Percentiles rank a stretch among this genome's conserved stretches.
Conservation (phyloP, 1,284 basidiomycete species). For the Ceratobasidium sp. region DNA sequence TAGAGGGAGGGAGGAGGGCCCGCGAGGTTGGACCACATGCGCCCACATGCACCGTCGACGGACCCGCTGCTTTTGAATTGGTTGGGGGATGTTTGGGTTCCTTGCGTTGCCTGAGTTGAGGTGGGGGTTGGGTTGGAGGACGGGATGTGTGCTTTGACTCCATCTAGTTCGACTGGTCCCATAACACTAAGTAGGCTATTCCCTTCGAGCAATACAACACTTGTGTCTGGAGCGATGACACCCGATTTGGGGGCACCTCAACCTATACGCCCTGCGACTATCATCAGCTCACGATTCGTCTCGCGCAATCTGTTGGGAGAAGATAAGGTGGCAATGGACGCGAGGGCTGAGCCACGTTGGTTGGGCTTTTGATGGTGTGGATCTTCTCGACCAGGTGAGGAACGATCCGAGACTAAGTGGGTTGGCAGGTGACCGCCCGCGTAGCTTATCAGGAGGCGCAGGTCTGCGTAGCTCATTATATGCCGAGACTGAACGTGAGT, state of each 20-base stretch:
- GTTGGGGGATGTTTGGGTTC: constrained; percentile 85
- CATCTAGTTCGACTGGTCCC: neutral
- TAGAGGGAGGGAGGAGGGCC: neutral
- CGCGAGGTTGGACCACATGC: constrained; percentile 41
- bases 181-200: constrained; percentile 16
- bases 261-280: constrained; percentile 33
- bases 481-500: neutral
- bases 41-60: constrained; percentile 27
- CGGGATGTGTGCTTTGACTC: neutral
- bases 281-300: constrained; percentile 29
- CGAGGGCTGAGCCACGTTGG: neutral
- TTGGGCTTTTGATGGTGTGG: too few relatives aligned
- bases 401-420: too few relatives aligned
- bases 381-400: too few relatives aligned
- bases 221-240: neutral
- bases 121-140: constrained; percentile 46
- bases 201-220: constrained; percentile 44
- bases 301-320: constrained; percentile 20
- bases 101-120: constrained; percentile 59
- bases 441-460: too few relatives aligned
- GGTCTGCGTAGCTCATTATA: too few relatives aligned
- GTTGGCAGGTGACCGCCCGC: neutral
- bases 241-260: neutral
- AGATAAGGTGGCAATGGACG: neutral
- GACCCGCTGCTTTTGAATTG: constrained; percentile 61